Percentiles rank a stretch among this genome's conserved stretches.
Conservation (phyloP, 1,284 basidiomycete species). For the Apiotrichum brassicae region DNA sequence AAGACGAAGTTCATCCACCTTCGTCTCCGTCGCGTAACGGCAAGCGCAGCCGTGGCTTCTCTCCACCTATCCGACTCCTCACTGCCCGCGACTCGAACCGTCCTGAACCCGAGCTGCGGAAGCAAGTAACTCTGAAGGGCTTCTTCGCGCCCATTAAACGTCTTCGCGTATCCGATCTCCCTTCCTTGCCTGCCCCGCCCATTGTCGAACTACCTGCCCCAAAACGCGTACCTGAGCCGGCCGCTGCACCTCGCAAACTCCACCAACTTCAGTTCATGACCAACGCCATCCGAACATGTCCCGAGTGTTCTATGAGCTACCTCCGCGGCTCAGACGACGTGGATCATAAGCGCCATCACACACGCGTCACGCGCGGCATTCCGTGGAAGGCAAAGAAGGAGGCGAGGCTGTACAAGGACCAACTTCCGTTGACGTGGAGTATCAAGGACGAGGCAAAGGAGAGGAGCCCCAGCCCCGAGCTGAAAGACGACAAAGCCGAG, state of each 20-base stretch:
- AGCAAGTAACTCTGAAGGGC: conserved; percentile 27
- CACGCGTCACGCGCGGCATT: conserved; percentile 42
- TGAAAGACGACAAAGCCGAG: too few relatives aligned
- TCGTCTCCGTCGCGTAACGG: background rate
- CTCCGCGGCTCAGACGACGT: conserved; percentile 45
- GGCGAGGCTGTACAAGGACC: background rate
- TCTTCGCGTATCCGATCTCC: background rate
- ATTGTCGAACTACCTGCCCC: too few relatives aligned
- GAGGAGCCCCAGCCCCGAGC: too few relatives aligned
- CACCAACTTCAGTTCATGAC: conserved; percentile 36
- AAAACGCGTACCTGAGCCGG: too few relatives aligned
- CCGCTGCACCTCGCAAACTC: conserved; percentile 4
- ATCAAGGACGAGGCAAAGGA: background rate
- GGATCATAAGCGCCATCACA: conserved; percentile 45
- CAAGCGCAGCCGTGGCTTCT: background rate
- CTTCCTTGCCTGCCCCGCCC: too few relatives aligned
- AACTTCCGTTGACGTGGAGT: background rate
- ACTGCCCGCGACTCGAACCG: background rate
- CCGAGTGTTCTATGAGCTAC: conserved; percentile 47
- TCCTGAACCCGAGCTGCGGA: background rate
- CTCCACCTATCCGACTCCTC: background rate
- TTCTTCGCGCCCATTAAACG: conserved; percentile 26
- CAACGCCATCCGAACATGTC: conserved; percentile 37
- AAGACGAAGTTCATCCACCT: background rate
- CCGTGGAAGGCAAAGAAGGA: conserved; percentile 33